Conservation (phyloP, 2,329 filamentous ascomycete genomes). For the Metarhizium robertsii region DNA sequence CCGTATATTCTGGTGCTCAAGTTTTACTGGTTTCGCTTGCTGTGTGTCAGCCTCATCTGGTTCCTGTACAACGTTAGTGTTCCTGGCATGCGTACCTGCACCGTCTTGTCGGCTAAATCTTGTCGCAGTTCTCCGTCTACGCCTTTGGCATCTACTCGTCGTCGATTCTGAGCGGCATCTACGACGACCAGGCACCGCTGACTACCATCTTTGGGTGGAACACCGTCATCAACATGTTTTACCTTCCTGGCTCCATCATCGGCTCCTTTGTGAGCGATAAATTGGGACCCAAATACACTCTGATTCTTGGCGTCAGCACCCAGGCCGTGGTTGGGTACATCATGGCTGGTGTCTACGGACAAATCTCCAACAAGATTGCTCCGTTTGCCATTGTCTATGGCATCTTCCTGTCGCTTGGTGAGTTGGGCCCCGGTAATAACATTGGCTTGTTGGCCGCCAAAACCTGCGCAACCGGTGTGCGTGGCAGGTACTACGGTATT, state of each 20-base stretch:
- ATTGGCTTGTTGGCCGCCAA: constrained; percentile 83
- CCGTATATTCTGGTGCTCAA: constrained; percentile 46
- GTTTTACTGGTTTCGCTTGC: constrained; percentile 65
- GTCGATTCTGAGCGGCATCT: constrained; percentile 59
- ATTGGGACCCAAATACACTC: constrained; percentile 66
- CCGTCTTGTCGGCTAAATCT: constrained; percentile 25
- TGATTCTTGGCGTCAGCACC: constrained; percentile 56
- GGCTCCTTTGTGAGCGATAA: constrained; percentile 71
- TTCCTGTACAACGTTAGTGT: too few species aligned
- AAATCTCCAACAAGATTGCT: too few species aligned
- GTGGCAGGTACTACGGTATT: constrained; percentile 63
- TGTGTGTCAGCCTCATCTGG: constrained; percentile 14
- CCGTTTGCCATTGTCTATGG: constrained; percentile 67
- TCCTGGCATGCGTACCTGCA: too few species aligned
- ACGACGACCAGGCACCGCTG: constrained; percentile 48
- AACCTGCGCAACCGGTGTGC: constrained; percentile 79
- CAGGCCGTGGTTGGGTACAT: too few species aligned
- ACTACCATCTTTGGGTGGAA: constrained; percentile 83
- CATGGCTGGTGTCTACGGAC: too few species aligned
- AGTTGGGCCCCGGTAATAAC: constrained; percentile 78
- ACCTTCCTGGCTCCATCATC: constrained; percentile 70
- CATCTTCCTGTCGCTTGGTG: constrained; percentile 28
- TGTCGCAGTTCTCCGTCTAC: constrained; percentile 60
- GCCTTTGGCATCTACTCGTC: constrained; percentile 80
- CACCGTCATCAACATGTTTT: constrained; percentile 80